These are phyloP conservation scores for Arabis hirsuta DNA, from an alignment of 345 rosid species.

Conservation along the genomic window DNA sequence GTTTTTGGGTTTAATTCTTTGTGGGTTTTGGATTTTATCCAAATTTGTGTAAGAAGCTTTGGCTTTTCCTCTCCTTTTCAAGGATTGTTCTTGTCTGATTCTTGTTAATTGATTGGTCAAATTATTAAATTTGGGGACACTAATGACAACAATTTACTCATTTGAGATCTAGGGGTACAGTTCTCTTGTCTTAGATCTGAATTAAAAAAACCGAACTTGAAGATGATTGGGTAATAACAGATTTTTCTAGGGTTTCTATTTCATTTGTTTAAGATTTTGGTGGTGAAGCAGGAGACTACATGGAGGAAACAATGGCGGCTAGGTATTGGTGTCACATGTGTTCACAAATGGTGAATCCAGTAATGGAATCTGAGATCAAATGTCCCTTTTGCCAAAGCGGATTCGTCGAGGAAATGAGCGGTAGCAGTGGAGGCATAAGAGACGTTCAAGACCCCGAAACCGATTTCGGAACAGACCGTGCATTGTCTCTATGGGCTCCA, in stretches of 20 bases:
- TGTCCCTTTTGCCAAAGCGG: slow-evolving; percentile 76
- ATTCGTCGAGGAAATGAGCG: slow-evolving; percentile 45
- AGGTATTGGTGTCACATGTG: slow-evolving; percentile 79
- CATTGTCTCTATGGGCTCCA: slow-evolving; percentile 84
- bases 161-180: background rate
- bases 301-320: slow-evolving; percentile 60
- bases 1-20: background rate
- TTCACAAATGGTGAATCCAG: slow-evolving; percentile 67
- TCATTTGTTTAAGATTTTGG: slow-evolving; percentile 14
- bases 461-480: slow-evolving; percentile 72
- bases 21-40: slow-evolving; percentile 33
- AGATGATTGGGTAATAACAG: background rate
- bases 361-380: slow-evolving; percentile 73
- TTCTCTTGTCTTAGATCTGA: slow-evolving; percentile 37
- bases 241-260: background rate
- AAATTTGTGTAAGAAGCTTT: slow-evolving; percentile 8
- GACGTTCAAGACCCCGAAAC: slow-evolving; percentile 51
- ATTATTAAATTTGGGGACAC: background rate
- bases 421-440: slow-evolving; percentile 25
- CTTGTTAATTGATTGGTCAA: slow-evolving; percentile 20
- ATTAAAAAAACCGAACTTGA: background rate
- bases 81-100: slow-evolving; percentile 34
- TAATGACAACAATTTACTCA: slow-evolving; percentile 1
- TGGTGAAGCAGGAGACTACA: slow-evolving; percentile 37
- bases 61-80: slow-evolving; percentile 2